These are phyloP conservation scores for Populus simonii DNA, from an alignment of 345 rosid genomes.

Conservation along the genomic window DNA sequence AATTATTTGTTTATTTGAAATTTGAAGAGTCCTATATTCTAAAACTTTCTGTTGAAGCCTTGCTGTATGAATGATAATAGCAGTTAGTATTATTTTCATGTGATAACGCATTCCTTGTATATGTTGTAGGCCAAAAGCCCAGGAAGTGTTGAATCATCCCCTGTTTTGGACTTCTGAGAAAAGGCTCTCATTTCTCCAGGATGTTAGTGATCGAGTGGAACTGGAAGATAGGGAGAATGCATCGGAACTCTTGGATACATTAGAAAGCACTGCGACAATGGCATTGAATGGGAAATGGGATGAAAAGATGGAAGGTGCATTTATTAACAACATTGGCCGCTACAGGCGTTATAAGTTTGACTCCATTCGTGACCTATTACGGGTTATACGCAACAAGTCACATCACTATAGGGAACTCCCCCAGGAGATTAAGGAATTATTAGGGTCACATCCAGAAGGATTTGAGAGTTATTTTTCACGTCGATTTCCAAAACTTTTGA, in stretches of 20 bases:
- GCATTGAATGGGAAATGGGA: conserved; percentile 84
- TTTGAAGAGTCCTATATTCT: not conserved
- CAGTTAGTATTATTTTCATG: not conserved
- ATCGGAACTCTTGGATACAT: conserved; percentile 59
- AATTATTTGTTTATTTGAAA: not conserved
- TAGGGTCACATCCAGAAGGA: conserved; percentile 83
- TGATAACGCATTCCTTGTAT: not conserved
- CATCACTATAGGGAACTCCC: conserved; percentile 90
- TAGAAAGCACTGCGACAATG: conserved; percentile 60
- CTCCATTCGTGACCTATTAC: conserved; percentile 69
- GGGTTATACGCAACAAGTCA: conserved; percentile 80
- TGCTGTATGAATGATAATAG: not conserved
- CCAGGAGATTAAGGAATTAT: conserved; percentile 68
- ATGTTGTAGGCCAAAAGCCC: conserved; percentile 60
- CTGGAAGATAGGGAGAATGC: conserved; percentile 65
- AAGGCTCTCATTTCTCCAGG: conserved; percentile 77
- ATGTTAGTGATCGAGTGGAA: conserved; percentile 78
- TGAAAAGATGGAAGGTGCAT: conserved; percentile 64
- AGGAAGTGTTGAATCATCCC: conserved; percentile 70
- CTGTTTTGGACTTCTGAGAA: conserved; percentile 79
- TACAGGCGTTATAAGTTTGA: conserved; percentile 75
- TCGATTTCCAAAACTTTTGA: conserved; percentile 74
- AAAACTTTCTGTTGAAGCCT: not conserved
- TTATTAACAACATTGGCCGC: conserved; percentile 65
- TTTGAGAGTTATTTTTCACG: conserved; percentile 60